Base-by-base conservation (phyloP, 176 grass and related monocot genomes). In the Avena eriantha region DNA sequence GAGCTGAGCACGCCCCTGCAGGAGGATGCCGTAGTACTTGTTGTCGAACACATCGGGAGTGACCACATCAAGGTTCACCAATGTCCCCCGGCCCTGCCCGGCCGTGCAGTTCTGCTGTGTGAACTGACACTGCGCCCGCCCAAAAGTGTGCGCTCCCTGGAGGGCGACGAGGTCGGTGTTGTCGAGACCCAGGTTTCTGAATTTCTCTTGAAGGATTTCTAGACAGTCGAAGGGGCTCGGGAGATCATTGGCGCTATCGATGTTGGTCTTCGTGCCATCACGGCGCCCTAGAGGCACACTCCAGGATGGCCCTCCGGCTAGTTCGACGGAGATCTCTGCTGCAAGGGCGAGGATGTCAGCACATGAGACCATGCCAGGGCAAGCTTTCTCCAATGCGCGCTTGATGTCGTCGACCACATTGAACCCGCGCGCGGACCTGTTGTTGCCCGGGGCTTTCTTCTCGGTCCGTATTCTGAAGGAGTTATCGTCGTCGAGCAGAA, bases 61-160 rank as follows among this genome's bases (percentile, higher is more conserved):
- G 16, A 55, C 51, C 4, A 18, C 51, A 55, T 55, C 51, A 55
- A 55, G 51, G 51, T 55, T 55, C 16, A 55, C 51, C 16, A 55
- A 71, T 2, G 83, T 84, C 83, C 0, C 83, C 4, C 1, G 0
- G 10, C 1, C 39, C 66, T 1, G 60, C 84, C 14, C 57, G 24
- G 23, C 22, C 69, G 83, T 87, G 83, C 83, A 91, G 29, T 91
- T 83, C 4, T 84, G 47, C 5, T 4, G 34, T 29, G 51, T 64
- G 78, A 68, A 59, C 7, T 48, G 11, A 53, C 92, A 91, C 13
- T 83, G 86, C 1, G 84, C 50, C 75, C 85, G 82, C 49, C 92
- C 92, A 5, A 94, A 89, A 5, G 89, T 94, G 87, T 94, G 92
- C 5, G 89, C 92, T 63, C 91, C 91, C 69, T 89, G 88, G 29